phyloP scores from a whole-genome alignment of 2,329 filamentous ascomycete genomes.

The Aspergillus tubingensis region DNA sequence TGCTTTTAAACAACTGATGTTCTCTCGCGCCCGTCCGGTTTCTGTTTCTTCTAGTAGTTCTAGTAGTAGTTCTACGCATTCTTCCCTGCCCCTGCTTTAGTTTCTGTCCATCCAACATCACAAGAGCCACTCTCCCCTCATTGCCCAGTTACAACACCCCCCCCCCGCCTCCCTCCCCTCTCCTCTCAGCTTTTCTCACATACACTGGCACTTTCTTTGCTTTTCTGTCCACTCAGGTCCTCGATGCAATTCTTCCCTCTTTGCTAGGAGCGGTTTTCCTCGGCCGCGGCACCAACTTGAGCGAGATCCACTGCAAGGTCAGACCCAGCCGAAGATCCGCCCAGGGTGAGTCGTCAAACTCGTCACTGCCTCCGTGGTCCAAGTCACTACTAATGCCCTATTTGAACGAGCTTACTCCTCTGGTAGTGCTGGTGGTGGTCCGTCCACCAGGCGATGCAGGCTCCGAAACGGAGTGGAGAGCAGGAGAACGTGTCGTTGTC shows the following conservation, averaged over 20 bases:
- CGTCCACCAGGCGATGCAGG: slow-evolving; percentile 4
- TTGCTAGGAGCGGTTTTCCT: slow-evolving; percentile 5
- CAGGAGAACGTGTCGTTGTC: slow-evolving; percentile 3
- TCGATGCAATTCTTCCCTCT: not conserved
- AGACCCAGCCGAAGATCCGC: slow-evolving; percentile 23
- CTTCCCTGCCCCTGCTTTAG: not conserved
- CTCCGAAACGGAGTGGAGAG: slow-evolving; percentile 9
- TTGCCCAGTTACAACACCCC: no score
- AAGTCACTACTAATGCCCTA: not conserved
- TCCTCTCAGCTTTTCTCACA: no score
- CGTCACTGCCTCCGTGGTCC: slow-evolving; percentile 15
- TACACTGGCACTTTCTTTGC: no score
- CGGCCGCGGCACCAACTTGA: slow-evolving; percentile 17
- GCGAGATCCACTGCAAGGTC: slow-evolving; percentile 21
- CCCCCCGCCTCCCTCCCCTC: no score
- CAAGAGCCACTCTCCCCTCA: no score
- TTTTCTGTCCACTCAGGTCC: not conserved
- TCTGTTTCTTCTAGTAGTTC: not conserved
- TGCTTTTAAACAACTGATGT: not conserved
- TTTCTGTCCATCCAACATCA: no score
- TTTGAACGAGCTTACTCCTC: slow-evolving; percentile 4
- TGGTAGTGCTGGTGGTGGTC: slow-evolving; percentile 4
- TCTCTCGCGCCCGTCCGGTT: not conserved
- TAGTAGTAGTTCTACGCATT: not conserved
- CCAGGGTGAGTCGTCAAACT: slow-evolving; percentile 15